phyloP scores from a whole-genome alignment of 2,329 filamentous ascomycete genomes.

The Aspergillus melleus region DNA sequence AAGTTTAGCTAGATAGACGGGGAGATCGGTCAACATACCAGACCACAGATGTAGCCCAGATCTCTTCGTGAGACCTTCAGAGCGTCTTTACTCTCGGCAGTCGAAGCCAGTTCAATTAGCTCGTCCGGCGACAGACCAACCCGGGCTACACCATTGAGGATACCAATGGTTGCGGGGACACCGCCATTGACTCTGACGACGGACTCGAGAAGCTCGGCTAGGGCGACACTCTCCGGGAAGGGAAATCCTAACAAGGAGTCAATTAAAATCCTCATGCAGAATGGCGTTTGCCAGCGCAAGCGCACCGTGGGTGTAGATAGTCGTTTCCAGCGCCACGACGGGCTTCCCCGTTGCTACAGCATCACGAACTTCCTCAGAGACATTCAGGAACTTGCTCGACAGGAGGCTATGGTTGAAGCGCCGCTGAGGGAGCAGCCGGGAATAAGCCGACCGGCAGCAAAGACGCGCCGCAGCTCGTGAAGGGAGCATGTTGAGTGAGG shows the following conservation, averaged over 20 bases:
- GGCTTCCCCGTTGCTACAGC: slow-evolving; percentile 74
- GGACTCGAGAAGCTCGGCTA: slow-evolving; percentile 78
- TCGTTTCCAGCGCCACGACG: slow-evolving; percentile 89
- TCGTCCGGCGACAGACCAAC: slow-evolving; percentile 76
- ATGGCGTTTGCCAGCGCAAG: not conserved
- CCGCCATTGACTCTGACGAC: slow-evolving; percentile 78
- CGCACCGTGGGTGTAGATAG: slow-evolving; percentile 91
- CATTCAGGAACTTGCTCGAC: slow-evolving; percentile 57
- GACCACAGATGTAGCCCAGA: slow-evolving; percentile 75
- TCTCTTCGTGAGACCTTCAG: slow-evolving; percentile 87
- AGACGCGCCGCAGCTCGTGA: slow-evolving; percentile 24
- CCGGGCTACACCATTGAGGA: slow-evolving; percentile 77
- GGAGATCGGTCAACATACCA: slow-evolving; percentile 53
- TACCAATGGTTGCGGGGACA: slow-evolving; percentile 86
- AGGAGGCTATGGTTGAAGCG: slow-evolving; percentile 29
- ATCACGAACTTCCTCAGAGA: slow-evolving; percentile 80
- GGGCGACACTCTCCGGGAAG: slow-evolving; percentile 69
- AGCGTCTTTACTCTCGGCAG: slow-evolving; percentile 66
- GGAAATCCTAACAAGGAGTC: slow-evolving; percentile 57
- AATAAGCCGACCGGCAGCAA: slow-evolving; percentile 14
- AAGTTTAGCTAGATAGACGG: not conserved
- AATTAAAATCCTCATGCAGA: not conserved
- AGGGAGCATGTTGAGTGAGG: slow-evolving; percentile 16
- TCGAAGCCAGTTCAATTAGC: slow-evolving; percentile 66
- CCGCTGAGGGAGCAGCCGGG: slow-evolving; percentile 14